phyloP scores from a whole-genome alignment of 1,284 basidiomycete species.

The Leccinum pachyderme region DNA sequence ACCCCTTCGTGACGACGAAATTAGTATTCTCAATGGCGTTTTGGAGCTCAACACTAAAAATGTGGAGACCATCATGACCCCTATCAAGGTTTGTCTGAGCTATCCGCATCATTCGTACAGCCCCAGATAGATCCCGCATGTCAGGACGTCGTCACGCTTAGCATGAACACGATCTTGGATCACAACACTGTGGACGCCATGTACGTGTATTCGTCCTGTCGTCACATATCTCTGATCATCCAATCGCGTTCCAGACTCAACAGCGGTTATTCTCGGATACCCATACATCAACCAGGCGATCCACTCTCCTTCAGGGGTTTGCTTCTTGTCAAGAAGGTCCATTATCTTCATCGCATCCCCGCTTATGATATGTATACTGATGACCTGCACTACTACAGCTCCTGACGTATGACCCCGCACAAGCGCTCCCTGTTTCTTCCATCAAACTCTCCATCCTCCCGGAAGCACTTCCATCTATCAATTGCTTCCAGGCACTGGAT shows the following conservation, averaged over 20 bases:
- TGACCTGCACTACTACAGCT: conserved; percentile 41
- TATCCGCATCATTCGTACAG: background rate
- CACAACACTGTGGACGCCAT: conserved; percentile 76
- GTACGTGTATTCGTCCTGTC: conserved; percentile 35
- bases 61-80: conserved; percentile 85
- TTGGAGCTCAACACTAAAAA: conserved; percentile 84
- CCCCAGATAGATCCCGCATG: background rate
- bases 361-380: background rate
- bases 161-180: conserved; percentile 78
- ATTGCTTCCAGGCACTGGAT: conserved; percentile 82
- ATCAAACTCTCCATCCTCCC: conserved; percentile 84
- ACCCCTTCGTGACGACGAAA: conserved; percentile 86
- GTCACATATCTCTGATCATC: conserved; percentile 1
- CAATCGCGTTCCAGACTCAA: conserved; percentile 44
- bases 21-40: conserved; percentile 85
- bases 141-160: conserved; percentile 78
- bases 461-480: conserved; percentile 85
- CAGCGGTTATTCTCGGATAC: conserved; percentile 93
- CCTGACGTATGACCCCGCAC: conserved; percentile 86
- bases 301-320: conserved; percentile 83
- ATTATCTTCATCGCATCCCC: background rate
- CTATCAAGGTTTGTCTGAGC: conserved; percentile 55
- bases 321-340: conserved; percentile 81
- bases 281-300: conserved; percentile 79
- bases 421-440: conserved; percentile 71